Conservation (phyloP, 169 alveolate genomes). For the Plasmodium inui region DNA sequence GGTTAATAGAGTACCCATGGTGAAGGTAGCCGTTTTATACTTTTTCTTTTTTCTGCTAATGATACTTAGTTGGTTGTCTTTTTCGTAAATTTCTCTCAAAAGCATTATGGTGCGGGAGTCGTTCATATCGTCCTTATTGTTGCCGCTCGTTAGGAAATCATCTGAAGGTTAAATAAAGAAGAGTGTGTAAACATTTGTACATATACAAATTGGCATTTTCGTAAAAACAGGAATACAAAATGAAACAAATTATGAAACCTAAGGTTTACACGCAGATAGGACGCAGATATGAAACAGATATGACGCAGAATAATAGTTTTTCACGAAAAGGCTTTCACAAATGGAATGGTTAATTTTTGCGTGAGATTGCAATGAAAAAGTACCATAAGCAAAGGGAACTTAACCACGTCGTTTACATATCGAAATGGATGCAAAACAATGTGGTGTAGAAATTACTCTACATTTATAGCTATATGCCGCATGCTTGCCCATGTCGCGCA, state of each 20-base stretch:
- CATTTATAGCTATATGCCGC: neutral
- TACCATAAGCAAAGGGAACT: neutral
- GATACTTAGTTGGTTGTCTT: slow-evolving; percentile 28
- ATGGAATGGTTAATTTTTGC: neutral
- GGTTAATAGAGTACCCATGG: slow-evolving; percentile 20
- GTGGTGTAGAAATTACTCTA: neutral
- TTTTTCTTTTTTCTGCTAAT: slow-evolving; percentile 40
- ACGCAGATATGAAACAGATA: neutral
- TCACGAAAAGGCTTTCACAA: no score
- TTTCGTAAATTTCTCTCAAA: slow-evolving; percentile 38
- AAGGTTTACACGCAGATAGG: neutral
- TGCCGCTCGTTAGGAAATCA: neutral
- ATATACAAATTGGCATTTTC: neutral
- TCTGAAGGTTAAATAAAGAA: neutral
- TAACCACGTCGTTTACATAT: neutral
- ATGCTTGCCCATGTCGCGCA: neutral
- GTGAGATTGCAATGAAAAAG: neutral
- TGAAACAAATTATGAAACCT: neutral
- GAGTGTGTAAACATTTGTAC: neutral
- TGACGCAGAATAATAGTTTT: neutral
- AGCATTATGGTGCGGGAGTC: slow-evolving; percentile 29
- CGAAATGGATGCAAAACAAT: neutral
- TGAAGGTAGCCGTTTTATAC: slow-evolving; percentile 38
- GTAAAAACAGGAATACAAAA: neutral
- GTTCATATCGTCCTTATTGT: slow-evolving; percentile 5